Conservation (phyloP, 1,139 yeast species). For the Nematodospora anomalae region DNA sequence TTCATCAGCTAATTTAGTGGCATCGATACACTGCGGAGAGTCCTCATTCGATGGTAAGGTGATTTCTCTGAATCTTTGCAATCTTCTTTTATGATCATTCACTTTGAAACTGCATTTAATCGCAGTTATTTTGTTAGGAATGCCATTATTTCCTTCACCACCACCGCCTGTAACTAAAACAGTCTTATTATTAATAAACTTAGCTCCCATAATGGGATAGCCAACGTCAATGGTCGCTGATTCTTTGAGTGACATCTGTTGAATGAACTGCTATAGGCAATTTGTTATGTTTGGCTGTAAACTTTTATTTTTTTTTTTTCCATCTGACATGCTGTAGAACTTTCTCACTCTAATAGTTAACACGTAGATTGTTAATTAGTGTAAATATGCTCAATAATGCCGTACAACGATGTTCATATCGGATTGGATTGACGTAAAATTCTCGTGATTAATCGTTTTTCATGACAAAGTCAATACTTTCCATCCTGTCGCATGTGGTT, state of each 20-base stretch:
- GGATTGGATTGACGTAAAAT: neutral
- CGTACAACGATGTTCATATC: neutral
- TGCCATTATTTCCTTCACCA: conserved; percentile 87
- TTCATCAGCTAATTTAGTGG: conserved; percentile 29
- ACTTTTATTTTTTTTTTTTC: conserved; percentile 1
- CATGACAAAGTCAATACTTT: conserved; percentile 22
- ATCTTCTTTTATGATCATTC: conserved; percentile 46
- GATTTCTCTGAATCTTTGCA: conserved; percentile 65
- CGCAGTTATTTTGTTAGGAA: conserved; percentile 83
- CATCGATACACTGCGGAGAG: conserved; percentile 72
- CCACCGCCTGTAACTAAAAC: conserved; percentile 90
- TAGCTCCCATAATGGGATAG: conserved; percentile 81
- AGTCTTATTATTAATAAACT: conserved; percentile 61
- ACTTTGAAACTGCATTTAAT: conserved; percentile 57
- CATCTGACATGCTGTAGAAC: neutral
- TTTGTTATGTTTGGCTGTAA: neutral
- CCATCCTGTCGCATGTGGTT: conserved; percentile 45
- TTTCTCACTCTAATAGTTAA: neutral
- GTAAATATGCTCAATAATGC: neutral
- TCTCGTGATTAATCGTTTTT: neutral
- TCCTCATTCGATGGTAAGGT: conserved; percentile 64
- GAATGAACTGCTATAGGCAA: neutral
- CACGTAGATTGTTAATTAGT: conserved; percentile 1
- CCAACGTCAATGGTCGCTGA: conserved; percentile 56
- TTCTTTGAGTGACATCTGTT: conserved; percentile 33